Base-by-base conservation (phyloP, 2,329 filamentous ascomycete genomes). In the Penicillium sp. region DNA sequence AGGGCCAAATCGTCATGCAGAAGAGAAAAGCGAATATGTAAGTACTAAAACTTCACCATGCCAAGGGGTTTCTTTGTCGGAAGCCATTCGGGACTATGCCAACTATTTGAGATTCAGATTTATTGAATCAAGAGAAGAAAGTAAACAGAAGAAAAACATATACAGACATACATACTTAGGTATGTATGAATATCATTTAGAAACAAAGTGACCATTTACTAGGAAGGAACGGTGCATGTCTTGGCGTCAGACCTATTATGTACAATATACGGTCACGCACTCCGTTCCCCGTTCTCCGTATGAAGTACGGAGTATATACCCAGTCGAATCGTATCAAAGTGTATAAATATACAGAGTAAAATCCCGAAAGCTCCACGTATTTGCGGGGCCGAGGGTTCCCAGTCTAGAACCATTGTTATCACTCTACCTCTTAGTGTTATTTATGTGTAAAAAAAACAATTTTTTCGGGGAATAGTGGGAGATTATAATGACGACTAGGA, bases 301-400 rank as follows among this genome's bases (percentile, higher is more conserved):
- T 19, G 34, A 7, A 30, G 29, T 30, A 30, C 29, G 23, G 23
- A 23, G 23, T 23, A 23, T 3, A 23, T 23, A 23, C 23, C 5
- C 3, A 23, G 23, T 23, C 23, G 5, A 23, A 23, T 23, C 23
- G 23, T 23, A 23, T 30, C 29, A 8, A 23, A 16, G 30, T 29
- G 9, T 16, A 42, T 23, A 11, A 36, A 38, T 40, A 38, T 36
- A 38, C 5, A 45, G 32, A 10, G 23, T 14, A 30, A 35, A 16
- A 41, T 52, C 40, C 47, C 58, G 51, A 52, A 47, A 58, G 53
- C 55, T 61, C 50, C 57, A 56, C 55, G 38, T 56, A 18, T 29
- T 26, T 57, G 55, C 51, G 60, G 59, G 53, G 59, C 60, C 36
- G 44, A 58, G 26, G 30, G 26, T 41, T 43, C 16, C 29, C 39